Base-by-base conservation (phyloP, 2,329 filamentous ascomycete genomes). In the Fusarium sp. region DNA sequence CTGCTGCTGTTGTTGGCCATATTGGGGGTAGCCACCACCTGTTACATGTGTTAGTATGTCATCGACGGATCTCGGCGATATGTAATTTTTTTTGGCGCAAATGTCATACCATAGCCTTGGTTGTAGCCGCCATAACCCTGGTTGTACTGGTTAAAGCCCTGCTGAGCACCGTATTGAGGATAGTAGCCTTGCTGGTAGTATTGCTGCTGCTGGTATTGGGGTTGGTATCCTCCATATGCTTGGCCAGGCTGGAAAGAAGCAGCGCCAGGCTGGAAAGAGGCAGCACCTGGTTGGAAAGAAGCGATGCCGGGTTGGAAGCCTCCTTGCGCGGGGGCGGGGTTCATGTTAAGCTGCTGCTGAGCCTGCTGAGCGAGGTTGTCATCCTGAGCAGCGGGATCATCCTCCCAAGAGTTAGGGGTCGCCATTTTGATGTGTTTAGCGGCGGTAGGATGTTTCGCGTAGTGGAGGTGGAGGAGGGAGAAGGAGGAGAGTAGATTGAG, bases 371-470 rank as follows among this genome's bases (percentile, higher is more conserved):
- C 88, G 79, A 97, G 88, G 78, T 88, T 88, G 74, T 92, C 91
- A 74, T 94, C 91, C 84, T 93, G 90, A 67, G 88, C 89, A 55
- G 90, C 85, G 75, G 90, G 89, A 76, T 94, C 92, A 76, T 97
- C 93, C 82, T 98, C 94, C 92, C 96, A 98, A 66, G 94, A 97
- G 80, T 97, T 94, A 75, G 93, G 91, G 80, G 94, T 90, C 74
- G 94, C 91, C 94, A 97, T 97, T 76, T 56, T 85, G 72, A 62
- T 48, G 57, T 64, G 21, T 59, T 69, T 27, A 35, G 46, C 46
- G 45, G 50, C 57, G 36, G 42, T 53, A 52, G 47, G 43, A 33
- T 54, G 27, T 52, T 33, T 62, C 57, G 55, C 41, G 63, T 45
- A 33, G 60, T 51, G 62, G 59, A 35, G 33, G n/a, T 35, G 46